Percentiles rank a stretch among this genome's conserved stretches.
Evolutionary conservation across 345 rosid genomes (phyloP).

Genomic region (Theobroma cacao): DNA sequence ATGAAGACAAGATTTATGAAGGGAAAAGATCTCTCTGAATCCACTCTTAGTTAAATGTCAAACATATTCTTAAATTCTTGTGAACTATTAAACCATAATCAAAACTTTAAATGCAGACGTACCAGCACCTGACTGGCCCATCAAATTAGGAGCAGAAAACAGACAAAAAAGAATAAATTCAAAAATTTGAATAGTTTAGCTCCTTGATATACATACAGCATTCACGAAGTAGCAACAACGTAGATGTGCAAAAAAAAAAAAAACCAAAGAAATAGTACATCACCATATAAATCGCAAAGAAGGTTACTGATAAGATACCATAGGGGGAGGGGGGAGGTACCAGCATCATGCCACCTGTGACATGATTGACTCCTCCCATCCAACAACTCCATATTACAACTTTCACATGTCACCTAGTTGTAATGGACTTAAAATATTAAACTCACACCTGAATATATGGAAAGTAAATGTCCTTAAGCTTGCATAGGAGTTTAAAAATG

Average conservation of each 20-base stretch:
- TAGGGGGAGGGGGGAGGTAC: too few species aligned
- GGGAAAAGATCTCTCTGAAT: not conserved
- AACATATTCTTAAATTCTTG: not conserved
- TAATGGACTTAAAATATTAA: not conserved
- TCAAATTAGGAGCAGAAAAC: not conserved
- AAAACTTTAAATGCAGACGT: not conserved
- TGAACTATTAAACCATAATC: not conserved
- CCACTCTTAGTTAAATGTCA: not conserved
- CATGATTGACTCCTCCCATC: not conserved
- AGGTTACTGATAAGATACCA: too few species aligned
- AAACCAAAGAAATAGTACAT: not conserved
- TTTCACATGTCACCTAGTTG: not conserved
- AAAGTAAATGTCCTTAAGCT: slow-evolving; percentile 80
- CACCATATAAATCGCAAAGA: not conserved
- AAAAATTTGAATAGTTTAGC: too few species aligned
- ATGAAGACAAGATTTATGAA: not conserved
- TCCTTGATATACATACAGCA: too few species aligned
- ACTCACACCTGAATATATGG: slow-evolving; percentile 74
- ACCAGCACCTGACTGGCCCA: not conserved
- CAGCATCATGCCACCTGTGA: not conserved
- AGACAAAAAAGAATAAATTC: not conserved
- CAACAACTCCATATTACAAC: not conserved
- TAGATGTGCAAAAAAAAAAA: not conserved
- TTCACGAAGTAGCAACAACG: not conserved
- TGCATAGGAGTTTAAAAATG: slow-evolving; percentile 50